These are phyloP conservation scores for Erodium maritimum DNA, from an alignment of 345 rosid species.

Conservation along the genomic window DNA sequence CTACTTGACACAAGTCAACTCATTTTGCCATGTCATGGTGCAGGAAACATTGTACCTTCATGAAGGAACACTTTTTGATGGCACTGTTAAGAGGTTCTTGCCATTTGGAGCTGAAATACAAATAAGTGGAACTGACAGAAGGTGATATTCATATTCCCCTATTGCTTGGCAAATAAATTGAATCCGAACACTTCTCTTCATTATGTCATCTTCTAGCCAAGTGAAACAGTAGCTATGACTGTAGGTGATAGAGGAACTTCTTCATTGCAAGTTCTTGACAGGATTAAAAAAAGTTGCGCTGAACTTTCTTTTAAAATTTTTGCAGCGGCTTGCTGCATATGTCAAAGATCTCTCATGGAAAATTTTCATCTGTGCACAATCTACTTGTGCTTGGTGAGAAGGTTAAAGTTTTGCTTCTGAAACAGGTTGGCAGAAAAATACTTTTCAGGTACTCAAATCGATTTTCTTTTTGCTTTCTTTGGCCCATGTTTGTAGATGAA, in stretches of 20 bases:
- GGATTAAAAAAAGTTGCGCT: no score
- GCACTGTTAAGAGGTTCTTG: constrained; percentile 58
- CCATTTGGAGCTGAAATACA: constrained; percentile 88
- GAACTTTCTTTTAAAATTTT: no score
- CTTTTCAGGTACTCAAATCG: constrained; percentile 48
- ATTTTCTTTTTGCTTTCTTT: neutral
- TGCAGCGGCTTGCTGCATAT: constrained; percentile 85
- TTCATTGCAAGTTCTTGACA: no score
- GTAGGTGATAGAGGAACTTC: no score
- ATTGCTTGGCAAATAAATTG: neutral
- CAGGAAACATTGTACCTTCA: constrained; percentile 67
- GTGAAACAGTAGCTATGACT: neutral
- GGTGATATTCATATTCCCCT: constrained; percentile 34
- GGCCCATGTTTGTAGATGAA: no score
- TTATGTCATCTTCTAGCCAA: neutral
- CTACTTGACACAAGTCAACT: constrained; percentile 3
- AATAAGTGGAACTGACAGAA: constrained; percentile 70
- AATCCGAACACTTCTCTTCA: neutral
- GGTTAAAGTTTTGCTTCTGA: constrained; percentile 67
- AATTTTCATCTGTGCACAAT: constrained; percentile 47
- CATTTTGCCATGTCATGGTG: constrained; percentile 10
- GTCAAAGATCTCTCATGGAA: constrained; percentile 50
- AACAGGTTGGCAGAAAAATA: constrained; percentile 71
- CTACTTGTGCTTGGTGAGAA: constrained; percentile 59
- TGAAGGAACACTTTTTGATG: constrained; percentile 87